phyloP scores from a whole-genome alignment of 805 yeast species.

The Metahyphopichia silvanorum region DNA sequence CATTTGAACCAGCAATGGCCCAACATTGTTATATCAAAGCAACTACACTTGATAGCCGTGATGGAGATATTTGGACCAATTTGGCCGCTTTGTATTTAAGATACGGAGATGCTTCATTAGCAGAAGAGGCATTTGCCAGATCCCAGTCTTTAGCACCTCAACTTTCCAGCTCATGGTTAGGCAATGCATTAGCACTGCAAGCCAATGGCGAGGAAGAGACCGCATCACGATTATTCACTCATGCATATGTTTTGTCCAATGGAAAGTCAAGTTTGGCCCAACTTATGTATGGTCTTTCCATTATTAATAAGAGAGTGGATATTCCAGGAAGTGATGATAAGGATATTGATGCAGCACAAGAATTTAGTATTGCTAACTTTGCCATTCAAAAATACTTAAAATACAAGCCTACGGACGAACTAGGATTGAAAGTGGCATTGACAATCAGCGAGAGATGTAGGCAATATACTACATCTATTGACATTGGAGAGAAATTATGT shows the following conservation, averaged over 20 bases:
- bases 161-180: constrained; percentile 75
- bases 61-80: constrained; percentile 73
- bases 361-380: constrained; percentile 59
- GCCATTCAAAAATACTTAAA: constrained; percentile 67
- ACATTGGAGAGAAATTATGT: constrained; percentile 46
- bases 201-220: constrained; percentile 45
- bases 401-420: constrained; percentile 54
- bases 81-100: constrained; percentile 74
- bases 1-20: constrained; percentile 64
- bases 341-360: constrained; percentile 59
- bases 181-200: constrained; percentile 65
- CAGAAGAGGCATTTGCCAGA: constrained; percentile 66
- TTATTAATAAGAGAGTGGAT: constrained; percentile 44
- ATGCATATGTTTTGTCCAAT: constrained; percentile 73
- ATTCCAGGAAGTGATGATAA: constrained; percentile 45
- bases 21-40: constrained; percentile 95
- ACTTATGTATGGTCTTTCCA: constrained; percentile 63
- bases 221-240: constrained; percentile 65
- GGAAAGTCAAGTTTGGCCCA: constrained; percentile 71
- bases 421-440: constrained; percentile 55
- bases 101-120: constrained; percentile 66
- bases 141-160: constrained; percentile 84
- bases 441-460: constrained; percentile 67
- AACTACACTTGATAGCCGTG: constrained; percentile 61
- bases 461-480: constrained; percentile 53